Percentiles rank a stretch among this genome's conserved stretches.
These are phyloP conservation scores for Lentinula detonsa DNA, from an alignment of 768 basidiomycete genomes.

Conservation along the genomic window DNA sequence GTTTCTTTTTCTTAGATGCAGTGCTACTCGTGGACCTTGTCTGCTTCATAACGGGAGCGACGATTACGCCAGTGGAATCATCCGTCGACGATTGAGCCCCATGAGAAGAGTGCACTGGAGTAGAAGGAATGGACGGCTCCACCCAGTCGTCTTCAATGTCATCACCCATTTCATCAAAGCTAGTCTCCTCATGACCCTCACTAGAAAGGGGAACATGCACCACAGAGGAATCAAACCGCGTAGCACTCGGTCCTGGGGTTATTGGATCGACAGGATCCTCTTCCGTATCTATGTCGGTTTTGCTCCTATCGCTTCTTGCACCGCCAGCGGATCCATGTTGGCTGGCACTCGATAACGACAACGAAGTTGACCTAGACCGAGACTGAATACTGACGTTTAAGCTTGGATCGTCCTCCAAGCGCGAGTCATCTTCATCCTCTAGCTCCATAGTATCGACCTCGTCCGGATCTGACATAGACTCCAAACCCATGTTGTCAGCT, in stretches of 20 bases:
- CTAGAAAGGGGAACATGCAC: slow-evolving; percentile 12
- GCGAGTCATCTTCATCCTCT: slow-evolving; percentile 20
- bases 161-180: slow-evolving; percentile 22
- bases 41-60: slow-evolving; percentile 9
- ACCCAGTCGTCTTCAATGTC: slow-evolving; percentile 62
- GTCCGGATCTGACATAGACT: slow-evolving; percentile 78
- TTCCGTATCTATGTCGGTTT: slow-evolving; percentile 59
- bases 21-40: slow-evolving; percentile 17
- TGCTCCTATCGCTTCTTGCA: slow-evolving; percentile 24
- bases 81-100: slow-evolving; percentile 1
- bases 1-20: slow-evolving; percentile 35
- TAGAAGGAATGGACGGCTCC: slow-evolving; percentile 49
- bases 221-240: slow-evolving; percentile 23
- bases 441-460: slow-evolving; percentile 51
- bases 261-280: slow-evolving; percentile 68
- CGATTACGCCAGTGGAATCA: background rate
- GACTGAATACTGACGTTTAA: slow-evolving; percentile 47
- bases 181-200: slow-evolving; percentile 20
- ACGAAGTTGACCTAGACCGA: slow-evolving; percentile 31
- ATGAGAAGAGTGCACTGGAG: slow-evolving; percentile 11
- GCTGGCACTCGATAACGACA: slow-evolving; percentile 33
- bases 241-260: slow-evolving; percentile 52
- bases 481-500: slow-evolving; percentile 72
- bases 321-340: slow-evolving; percentile 20
- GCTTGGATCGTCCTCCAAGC: slow-evolving; percentile 13